Base-by-base conservation (phyloP, 306 rosid species). In the Bauhinia variegata region DNA sequence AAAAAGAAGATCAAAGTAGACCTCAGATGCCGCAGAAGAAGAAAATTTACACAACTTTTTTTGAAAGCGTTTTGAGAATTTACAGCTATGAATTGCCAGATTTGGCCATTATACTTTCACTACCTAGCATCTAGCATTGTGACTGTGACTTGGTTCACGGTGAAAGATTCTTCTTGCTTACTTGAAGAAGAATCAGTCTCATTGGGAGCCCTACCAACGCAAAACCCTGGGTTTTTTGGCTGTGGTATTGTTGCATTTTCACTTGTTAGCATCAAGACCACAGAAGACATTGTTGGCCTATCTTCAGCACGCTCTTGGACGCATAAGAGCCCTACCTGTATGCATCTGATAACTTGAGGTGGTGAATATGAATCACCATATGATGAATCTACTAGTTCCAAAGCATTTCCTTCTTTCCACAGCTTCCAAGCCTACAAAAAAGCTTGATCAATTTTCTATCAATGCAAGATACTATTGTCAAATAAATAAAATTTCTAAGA, bases 91-190 rank as follows among this genome's bases (percentile, higher is more conserved):
- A n/a, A n/a, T n/a, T n/a, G 42, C 63, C 8, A 44, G 42, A 74
- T 51, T 3, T 32, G 36, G 28, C 28, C 28, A 23, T 23, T 1
- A 23, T 23, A 1, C 28, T 31, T 63, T 55, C 60, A 46, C 84
- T 85, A 85, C 82, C 97, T 87, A 33, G 86, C 87, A 68, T 84
- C 72, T 53, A 86, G 77, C 65, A 79, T 64, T 73, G 95, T 88
- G 75, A 88, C 72, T 4, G 97, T 88, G 19, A 88, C 90, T 56
- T 83, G 92, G 82, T 91, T 88, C 72, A 84, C 86, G 34, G 87
- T 84, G 81, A 48, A 79, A 14, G 88, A 54, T 65, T 84, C 85
- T 14, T 86, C 92, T 50, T 75, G 76, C 60, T 81, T 82, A 60
- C 97, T 86, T 36, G 92, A 80, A 13, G 81, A 84, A 28, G 91